Conservation (phyloP, 192 early-diverging fungal genomes). For the Funneliformis mosseae region DNA sequence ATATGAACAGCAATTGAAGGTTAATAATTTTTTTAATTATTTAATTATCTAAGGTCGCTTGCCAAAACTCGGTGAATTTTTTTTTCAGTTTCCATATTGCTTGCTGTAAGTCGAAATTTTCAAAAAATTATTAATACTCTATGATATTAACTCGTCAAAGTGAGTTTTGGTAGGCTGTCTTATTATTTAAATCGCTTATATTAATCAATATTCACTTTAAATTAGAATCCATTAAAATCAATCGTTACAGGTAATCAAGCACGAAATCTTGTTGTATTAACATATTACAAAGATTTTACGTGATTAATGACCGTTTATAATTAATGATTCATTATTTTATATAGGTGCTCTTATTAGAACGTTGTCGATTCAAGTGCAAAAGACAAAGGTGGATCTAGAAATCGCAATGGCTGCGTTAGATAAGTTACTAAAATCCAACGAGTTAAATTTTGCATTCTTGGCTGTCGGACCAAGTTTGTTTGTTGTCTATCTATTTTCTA, state of each 20-base stretch:
- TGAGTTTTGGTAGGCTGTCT: no score
- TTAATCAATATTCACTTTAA: background rate
- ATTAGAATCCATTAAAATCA: conserved; percentile 50
- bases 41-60: background rate
- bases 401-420: conserved; percentile 90
- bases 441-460: conserved; percentile 93
- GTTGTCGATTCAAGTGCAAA: conserved; percentile 85
- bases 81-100: background rate
- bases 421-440: conserved; percentile 90
- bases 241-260: conserved; percentile 39
- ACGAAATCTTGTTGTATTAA: background rate
- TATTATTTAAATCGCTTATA: background rate
- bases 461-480: conserved; percentile 75
- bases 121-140: no score
- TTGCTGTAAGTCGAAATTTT: no score
- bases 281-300: background rate
- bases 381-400: conserved; percentile 92
- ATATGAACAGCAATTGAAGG: conserved; percentile 80
- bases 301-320: background rate
- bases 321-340: background rate
- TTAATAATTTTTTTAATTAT: conserved; percentile 17
- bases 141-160: no score
- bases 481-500: conserved; percentile 53
- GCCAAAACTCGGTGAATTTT: conserved; percentile 19
- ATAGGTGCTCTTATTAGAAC: conserved; percentile 69